Conservation (phyloP, 2,329 filamentous ascomycete genomes). For the Sordariomycetes sp. region DNA sequence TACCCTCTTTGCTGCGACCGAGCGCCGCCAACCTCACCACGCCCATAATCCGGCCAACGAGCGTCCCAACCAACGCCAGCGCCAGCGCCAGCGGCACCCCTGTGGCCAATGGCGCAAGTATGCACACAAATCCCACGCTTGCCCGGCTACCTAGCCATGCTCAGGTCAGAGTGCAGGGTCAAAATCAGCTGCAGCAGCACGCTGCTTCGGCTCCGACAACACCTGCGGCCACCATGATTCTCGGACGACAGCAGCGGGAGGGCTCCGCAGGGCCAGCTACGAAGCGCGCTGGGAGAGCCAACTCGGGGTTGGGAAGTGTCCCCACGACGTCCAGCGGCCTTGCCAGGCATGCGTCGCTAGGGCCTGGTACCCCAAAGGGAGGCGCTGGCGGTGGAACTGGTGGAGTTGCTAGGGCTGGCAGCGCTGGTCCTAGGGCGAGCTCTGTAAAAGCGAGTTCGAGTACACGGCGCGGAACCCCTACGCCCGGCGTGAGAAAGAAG, state of each 20-base stretch:
- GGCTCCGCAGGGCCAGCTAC: slow-evolving; percentile 50
- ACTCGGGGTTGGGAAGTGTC: slow-evolving; percentile 34
- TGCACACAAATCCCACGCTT: slow-evolving; percentile 26
- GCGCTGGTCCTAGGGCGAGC: slow-evolving; percentile 46
- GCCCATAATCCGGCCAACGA: slow-evolving; percentile 30
- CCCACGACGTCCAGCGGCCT: slow-evolving; percentile 47
- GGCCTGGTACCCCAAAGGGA: slow-evolving; percentile 52
- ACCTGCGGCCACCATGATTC: slow-evolving; percentile 50
- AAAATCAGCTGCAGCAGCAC: slow-evolving; percentile 16
- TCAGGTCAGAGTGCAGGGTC: slow-evolving; percentile 37
- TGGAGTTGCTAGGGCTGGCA: slow-evolving; percentile 39
- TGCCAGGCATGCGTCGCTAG: slow-evolving; percentile 53
- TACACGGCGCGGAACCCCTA: slow-evolving; percentile 40
- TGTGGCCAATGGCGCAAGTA: slow-evolving; percentile 10
- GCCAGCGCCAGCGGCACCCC: slow-evolving; percentile 18
- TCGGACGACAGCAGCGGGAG: slow-evolving; percentile 43
- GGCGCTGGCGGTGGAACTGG: slow-evolving; percentile 19
- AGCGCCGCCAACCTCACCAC: slow-evolving; percentile 42
- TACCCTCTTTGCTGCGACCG: slow-evolving; percentile 52
- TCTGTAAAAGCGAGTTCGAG: slow-evolving; percentile 32
- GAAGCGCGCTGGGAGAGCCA: slow-evolving; percentile 43
- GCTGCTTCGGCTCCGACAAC: slow-evolving; percentile 50
- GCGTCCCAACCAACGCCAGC: slow-evolving; percentile 26
- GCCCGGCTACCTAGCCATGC: slow-evolving; percentile 31
- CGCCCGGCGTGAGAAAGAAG: slow-evolving; percentile 35